These are phyloP conservation scores for Pseudonitzschia multiseries DNA, from an alignment of 108 stramenopile genomes.

Conservation along the genomic window DNA sequence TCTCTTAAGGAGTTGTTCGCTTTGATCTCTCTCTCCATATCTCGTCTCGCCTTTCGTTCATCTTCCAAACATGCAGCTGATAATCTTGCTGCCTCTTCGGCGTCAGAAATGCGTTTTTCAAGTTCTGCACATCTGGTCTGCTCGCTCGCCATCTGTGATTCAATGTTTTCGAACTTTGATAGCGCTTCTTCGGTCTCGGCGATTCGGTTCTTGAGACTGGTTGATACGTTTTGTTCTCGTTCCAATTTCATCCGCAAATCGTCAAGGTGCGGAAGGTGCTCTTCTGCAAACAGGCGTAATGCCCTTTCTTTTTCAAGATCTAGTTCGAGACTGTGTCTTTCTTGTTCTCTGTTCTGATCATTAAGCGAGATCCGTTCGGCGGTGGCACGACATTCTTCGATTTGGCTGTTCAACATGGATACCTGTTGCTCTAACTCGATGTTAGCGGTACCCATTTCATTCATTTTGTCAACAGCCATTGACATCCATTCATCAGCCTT, in stretches of 20 bases:
- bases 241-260: neutral
- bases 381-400: neutral
- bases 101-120: slow-evolving; percentile 1
- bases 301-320: slow-evolving; percentile 13
- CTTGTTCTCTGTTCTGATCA: neutral
- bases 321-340: neutral
- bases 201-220: neutral
- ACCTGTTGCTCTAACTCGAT: slow-evolving; percentile 29
- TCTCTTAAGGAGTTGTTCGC: neutral
- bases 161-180: slow-evolving; percentile 15
- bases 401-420: slow-evolving; percentile 19
- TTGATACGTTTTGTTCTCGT: neutral
- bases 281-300: neutral
- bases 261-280: neutral
- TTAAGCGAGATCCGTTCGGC: neutral
- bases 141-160: neutral
- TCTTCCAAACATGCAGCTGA: neutral
- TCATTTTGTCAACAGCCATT: slow-evolving; percentile 78
- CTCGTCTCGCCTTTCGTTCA: neutral
- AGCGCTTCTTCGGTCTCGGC: slow-evolving; percentile 3
- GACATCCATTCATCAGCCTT: slow-evolving; percentile 86
- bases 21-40: neutral
- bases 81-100: neutral
- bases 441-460: slow-evolving; percentile 61
- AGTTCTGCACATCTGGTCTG: neutral